These are phyloP conservation scores for Neofusicoccum laricinum DNA, from an alignment of 2,329 filamentous ascomycete genomes.

Conservation along the genomic window DNA sequence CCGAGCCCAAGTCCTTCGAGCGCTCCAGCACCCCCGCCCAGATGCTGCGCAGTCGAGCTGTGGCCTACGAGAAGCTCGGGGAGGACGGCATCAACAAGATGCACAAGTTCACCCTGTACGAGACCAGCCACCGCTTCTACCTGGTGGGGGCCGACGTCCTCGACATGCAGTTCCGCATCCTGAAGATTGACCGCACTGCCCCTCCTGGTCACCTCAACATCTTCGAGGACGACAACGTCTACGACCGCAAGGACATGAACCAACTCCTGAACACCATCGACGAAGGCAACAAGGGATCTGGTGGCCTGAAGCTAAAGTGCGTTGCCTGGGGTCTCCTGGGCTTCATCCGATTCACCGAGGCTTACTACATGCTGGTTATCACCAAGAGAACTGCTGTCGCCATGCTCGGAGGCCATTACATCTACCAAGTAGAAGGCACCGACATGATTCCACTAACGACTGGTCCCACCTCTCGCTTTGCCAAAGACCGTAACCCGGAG, in stretches of 20 bases:
- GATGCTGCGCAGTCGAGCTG: constrained; percentile 36
- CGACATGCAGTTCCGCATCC: constrained; percentile 81
- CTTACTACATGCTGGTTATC: constrained; percentile 95
- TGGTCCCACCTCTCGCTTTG: constrained; percentile 62
- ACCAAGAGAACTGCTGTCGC: constrained; percentile 95
- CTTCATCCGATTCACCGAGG: constrained; percentile 92
- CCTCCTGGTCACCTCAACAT: constrained; percentile 77
- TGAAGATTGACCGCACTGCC: constrained; percentile 91
- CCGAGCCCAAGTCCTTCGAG: constrained; percentile 37
- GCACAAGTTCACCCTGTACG: constrained; percentile 97
- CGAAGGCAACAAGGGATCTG: constrained; percentile 87
- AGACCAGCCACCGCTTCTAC: constrained; percentile 90
- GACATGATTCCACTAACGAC: constrained; percentile 86
- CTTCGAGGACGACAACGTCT: constrained; percentile 91
- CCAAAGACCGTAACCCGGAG: constrained; percentile 80
- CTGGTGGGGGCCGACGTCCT: constrained; percentile 90
- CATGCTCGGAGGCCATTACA: constrained; percentile 91
- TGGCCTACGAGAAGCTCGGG: constrained; percentile 41
- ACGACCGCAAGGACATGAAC: constrained; percentile 88
- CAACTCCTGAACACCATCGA: constrained; percentile 92
- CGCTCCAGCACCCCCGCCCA: constrained; percentile 38
- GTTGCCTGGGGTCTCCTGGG: constrained; percentile 92
- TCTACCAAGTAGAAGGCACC: constrained; percentile 93
- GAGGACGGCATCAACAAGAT: constrained; percentile 55
- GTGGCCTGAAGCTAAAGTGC: constrained; percentile 84